Base-by-base conservation (phyloP, 2,329 filamentous ascomycete species). In the Stemphylium beticola region DNA sequence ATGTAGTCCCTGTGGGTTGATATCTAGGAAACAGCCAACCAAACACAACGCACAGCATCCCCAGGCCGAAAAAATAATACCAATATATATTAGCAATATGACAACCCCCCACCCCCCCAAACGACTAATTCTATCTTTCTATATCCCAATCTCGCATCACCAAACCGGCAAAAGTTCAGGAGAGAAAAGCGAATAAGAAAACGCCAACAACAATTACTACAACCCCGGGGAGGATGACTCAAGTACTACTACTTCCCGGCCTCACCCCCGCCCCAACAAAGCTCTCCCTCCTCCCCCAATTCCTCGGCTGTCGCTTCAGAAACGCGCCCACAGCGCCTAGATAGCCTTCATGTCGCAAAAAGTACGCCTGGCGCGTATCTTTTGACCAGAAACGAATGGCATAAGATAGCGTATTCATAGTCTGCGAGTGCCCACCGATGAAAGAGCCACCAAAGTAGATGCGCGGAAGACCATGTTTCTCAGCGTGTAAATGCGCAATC, bases 391-490 rank as follows among this genome's bases (percentile, higher is more conserved):
- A 99, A 66, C 92, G 92, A 78, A 99, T 97, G 71, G 93, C 95
- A 72, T 96, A 99, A 50, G 90, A 93, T 9, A 99, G 82, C 0
- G 95, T 98, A 76, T 98, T 96, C 86, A 99, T 99, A 11, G 95
- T 99, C 78, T 98, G 95, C 14, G 90, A 87, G 75, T 99, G 95
- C 36, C 95, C 95, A 37, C 95, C 88, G 72, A 99, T 98, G 74
- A 98, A 99, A 6, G 90, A 95, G 20, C 95, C 95, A 18, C 95
- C 95, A 76, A 99, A 99, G 79, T 99, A 99, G 57, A 99, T 98
- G 70, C 93, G 87, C 60, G 91, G 89, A 22, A 98, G 82, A 40
- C 89, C 85, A 78, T 99, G 93, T 71, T 96, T 95, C 74, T 97
- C 93, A 5, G 92, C 95, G 73, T 98, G 95, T n/a, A 99, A 82